Evolutionary conservation across 805 yeast genomes (phyloP), one percentile per base, ranked within the genome.

Genomic region (Candida orba): DNA sequence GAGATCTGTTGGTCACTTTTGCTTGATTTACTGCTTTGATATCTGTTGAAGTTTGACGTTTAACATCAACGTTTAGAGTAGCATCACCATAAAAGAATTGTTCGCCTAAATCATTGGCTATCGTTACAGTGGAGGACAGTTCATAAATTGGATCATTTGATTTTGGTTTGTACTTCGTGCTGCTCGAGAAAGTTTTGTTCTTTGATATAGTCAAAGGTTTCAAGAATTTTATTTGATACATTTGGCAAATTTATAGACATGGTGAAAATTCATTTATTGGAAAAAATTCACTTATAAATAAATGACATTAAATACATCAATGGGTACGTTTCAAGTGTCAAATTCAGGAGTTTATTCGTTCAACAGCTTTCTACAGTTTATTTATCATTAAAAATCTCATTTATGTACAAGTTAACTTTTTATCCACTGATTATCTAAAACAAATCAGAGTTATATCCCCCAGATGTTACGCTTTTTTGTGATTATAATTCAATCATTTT

Each of bases 31-130:
- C 25, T 8, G 33, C 40, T 18, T 37, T 24, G 31, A 31, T 20
- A 4, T 37, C 37, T 2, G 25, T 15, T 10, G 30, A 23, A 6
- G 24, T 2, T 18, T 52, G 44, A 20, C n/a, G 27, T 22, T 51
- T 44, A 2, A 44, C 39, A 14, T 48, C 45, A 8, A 50, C 22
- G 0, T 49, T 37, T 8, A 56, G 23, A 0, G 42, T 24, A 2
- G 56, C 51, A 23, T 55, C 49, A 7, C 71, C 73, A 40, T 57
- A 58, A 52, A 65, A 68, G 44, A 59, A 62, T 36, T 52, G 53
- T 22, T 69, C 73, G 4, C 73, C 73, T 2, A 69, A 58, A 45
- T 69, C 73, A 37, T 68, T 69, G 3, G 67, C 54, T 14, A 69
- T 44, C 1, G 63, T 50, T 12, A 58, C 20, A 1, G 61, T 54